These are phyloP conservation scores for Paxillus ammoniavirescens DNA, from an alignment of 768 basidiomycete species.

Conservation along the genomic window DNA sequence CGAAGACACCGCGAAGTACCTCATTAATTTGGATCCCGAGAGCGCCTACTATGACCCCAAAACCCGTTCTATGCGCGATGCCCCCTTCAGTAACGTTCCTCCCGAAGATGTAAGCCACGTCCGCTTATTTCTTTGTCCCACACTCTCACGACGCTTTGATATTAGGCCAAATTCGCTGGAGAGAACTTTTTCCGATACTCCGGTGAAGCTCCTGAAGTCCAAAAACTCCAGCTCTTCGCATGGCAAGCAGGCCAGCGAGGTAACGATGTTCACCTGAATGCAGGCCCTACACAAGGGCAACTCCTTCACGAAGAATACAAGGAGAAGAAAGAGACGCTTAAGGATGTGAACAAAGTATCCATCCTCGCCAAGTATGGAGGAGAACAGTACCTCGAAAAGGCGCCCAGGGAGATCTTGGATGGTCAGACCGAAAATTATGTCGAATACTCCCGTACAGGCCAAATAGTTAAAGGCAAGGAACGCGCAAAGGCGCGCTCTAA, in stretches of 20 bases:
- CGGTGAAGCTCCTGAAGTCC: slow-evolving; percentile 91
- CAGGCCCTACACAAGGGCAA: slow-evolving; percentile 95
- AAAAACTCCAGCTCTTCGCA: slow-evolving; percentile 91
- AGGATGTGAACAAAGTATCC: slow-evolving; percentile 84
- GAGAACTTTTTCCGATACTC: slow-evolving; percentile 93
- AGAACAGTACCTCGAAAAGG: slow-evolving; percentile 83
- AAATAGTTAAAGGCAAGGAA: slow-evolving; percentile 90
- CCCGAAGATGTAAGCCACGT: slow-evolving; percentile 77
- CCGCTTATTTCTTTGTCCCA: background rate
- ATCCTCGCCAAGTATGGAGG: slow-evolving; percentile 94
- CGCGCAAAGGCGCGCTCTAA: slow-evolving; percentile 85
- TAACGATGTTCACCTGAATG: slow-evolving; percentile 92
- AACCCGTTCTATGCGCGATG: slow-evolving; percentile 99
- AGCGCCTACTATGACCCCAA: slow-evolving; percentile 99
- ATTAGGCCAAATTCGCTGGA: slow-evolving; percentile 85
- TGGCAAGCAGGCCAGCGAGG: slow-evolving; percentile 95
- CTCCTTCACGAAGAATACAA: slow-evolving; percentile 87
- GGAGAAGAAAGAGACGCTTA: slow-evolving; percentile 89
- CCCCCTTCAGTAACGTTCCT: slow-evolving; percentile 71
- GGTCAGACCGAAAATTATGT: slow-evolving; percentile 98
- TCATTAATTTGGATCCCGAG: slow-evolving; percentile 92
- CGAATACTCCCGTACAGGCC: slow-evolving; percentile 91
- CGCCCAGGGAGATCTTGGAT: slow-evolving; percentile 88
- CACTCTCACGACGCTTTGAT: slow-evolving; percentile 3
- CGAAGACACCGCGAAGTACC: slow-evolving; percentile 98